phyloP scores from a whole-genome alignment of 1,284 basidiomycete genomes.

The Gomphus sp. region DNA sequence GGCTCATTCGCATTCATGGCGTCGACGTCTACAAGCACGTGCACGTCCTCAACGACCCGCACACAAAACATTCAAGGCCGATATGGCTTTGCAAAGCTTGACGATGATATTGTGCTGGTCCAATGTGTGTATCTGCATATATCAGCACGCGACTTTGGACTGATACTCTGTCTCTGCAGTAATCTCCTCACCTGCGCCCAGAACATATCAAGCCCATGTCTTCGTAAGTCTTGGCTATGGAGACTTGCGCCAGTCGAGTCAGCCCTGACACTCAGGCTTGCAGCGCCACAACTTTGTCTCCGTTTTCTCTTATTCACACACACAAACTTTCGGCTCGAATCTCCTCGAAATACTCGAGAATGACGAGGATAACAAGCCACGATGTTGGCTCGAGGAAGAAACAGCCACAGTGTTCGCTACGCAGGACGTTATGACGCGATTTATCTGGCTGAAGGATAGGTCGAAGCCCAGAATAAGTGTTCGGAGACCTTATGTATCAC shows the following conservation, averaged over 20 bases:
- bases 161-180: background rate
- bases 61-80: slow-evolving; percentile 5
- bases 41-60: background rate
- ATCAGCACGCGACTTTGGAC: background rate
- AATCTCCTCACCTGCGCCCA: slow-evolving; percentile 3
- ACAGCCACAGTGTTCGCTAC: slow-evolving; percentile 55
- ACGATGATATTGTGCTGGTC: slow-evolving; percentile 2
- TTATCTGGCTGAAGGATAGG: slow-evolving; percentile 5
- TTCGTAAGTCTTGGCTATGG: slow-evolving; percentile 1
- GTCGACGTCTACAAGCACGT: background rate
- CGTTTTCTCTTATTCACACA: slow-evolving; percentile 45
- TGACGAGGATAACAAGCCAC: slow-evolving; percentile 35
- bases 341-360: slow-evolving; percentile 46
- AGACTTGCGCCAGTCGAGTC: too few species aligned
- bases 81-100: slow-evolving; percentile 9
- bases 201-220: slow-evolving; percentile 5
- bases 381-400: slow-evolving; percentile 44
- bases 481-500: background rate
- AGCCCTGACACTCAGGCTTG: background rate
- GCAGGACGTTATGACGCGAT: slow-evolving; percentile 41
- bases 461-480: background rate
- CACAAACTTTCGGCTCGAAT: slow-evolving; percentile 27
- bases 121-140: background rate
- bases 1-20: background rate
- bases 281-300: slow-evolving; percentile 52